phyloP scores from a whole-genome alignment of 345 rosid species.

The Turritis glabra region DNA sequence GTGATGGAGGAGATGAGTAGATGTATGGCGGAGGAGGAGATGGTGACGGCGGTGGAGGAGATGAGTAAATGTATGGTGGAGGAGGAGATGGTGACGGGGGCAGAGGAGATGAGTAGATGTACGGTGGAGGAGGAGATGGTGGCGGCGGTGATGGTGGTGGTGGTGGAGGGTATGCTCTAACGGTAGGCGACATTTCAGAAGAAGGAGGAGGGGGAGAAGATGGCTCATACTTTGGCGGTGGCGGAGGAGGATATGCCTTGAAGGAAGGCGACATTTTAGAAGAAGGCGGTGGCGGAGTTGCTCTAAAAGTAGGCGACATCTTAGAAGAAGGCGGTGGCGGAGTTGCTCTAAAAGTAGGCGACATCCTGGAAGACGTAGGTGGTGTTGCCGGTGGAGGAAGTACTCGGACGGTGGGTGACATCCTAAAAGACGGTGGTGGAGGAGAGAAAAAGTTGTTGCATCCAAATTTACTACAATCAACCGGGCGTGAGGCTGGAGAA shows the following conservation, averaged over 20 bases:
- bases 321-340: constrained; percentile 34
- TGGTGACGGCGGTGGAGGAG: constrained; percentile 20
- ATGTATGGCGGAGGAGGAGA: constrained; percentile 38
- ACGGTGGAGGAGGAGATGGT: neutral
- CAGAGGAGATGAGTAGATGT: constrained; percentile 20
- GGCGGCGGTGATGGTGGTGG: constrained; percentile 39
- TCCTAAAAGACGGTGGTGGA: constrained; percentile 39
- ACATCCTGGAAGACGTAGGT: constrained; percentile 30
- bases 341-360: constrained; percentile 28
- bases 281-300: constrained; percentile 29
- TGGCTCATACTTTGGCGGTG: constrained; percentile 16
- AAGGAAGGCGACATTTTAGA: constrained; percentile 35
- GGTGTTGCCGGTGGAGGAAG: constrained; percentile 30
- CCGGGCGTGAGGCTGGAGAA: constrained; percentile 53
- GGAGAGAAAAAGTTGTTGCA: constrained; percentile 41
- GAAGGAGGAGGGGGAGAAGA: constrained; percentile 33
- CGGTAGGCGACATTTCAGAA: constrained; percentile 30
- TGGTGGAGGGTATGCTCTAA: constrained; percentile 43
- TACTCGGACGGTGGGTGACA: constrained; percentile 37
- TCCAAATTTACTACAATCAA: constrained; percentile 55
- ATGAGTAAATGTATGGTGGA: neutral
- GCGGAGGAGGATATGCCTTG: constrained; percentile 3
- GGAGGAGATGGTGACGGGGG: constrained; percentile 28
- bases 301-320: constrained; percentile 32
- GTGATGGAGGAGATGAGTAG: constrained; percentile 35